Percentiles rank a stretch among this genome's conserved stretches.
These are phyloP conservation scores for Dictyostelium capitatum DNA, from an alignment of 78 protist genomes.

Conservation along the genomic window DNA sequence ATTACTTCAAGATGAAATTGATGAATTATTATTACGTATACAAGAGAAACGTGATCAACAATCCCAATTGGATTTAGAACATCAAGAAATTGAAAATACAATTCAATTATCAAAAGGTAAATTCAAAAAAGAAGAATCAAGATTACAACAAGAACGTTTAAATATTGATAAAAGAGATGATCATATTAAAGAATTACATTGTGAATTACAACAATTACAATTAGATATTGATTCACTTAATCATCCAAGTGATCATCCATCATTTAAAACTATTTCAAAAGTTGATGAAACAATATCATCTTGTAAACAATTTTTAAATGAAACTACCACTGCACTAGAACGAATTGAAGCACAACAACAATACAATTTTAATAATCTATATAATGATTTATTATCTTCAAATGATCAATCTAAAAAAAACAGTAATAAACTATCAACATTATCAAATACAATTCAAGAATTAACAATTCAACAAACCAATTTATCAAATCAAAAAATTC, in stretches of 20 bases:
- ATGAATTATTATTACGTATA: slow-evolving; percentile 4
- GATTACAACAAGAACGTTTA: slow-evolving; percentile 16
- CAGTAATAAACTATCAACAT: background rate
- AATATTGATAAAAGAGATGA: slow-evolving; percentile 8
- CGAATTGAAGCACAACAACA: background rate
- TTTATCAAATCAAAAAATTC: slow-evolving; percentile 10
- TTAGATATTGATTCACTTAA: background rate
- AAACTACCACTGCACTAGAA: background rate
- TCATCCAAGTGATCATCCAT: slow-evolving; percentile 55
- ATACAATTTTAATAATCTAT: background rate
- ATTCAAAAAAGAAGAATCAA: slow-evolving; percentile 33
- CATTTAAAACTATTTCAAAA: background rate
- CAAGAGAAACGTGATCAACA: slow-evolving; percentile 22
- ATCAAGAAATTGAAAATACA: background rate
- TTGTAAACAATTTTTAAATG: background rate
- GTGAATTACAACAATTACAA: background rate
- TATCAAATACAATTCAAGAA: background rate
- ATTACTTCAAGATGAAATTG: slow-evolving; percentile 22
- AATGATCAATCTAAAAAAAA: background rate
- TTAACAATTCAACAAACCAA: background rate
- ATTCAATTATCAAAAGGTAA: background rate
- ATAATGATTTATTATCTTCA: background rate
- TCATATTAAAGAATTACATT: background rate
- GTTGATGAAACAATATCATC: background rate
- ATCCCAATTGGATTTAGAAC: background rate